Evolutionary conservation across 2,329 filamentous ascomycete genomes (phyloP), one percentile per base, ranked within the genome.

Genomic region (Xylaria hypoxylon): DNA sequence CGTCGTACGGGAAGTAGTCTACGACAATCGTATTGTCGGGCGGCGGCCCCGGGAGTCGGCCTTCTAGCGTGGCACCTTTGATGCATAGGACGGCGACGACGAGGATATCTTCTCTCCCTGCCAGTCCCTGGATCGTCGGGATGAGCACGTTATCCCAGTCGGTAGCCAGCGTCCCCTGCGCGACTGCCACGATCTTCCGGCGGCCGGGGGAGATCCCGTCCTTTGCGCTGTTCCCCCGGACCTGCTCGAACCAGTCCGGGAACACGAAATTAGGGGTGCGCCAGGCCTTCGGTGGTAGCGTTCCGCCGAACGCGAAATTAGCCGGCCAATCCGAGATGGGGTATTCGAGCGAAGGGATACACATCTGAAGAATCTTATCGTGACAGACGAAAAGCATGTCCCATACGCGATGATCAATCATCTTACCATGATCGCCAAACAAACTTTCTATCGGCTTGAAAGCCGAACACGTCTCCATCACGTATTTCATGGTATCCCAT

Each of bases 81-180:
- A 59, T 44, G 26, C 77, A 76, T 7, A 79, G 74, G 1, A 79
- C 76, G 3, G 75, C 79, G 19, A 81, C 70, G 6, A 81, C 72
- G 17, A 81, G 69, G 1, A 80, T 61, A 61, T 86, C 83, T 1
- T 79, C 72, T 1, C 80, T 74, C 44, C 76, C 72, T 5, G 78
- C 79, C 5, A 86, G 76, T 0, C 77, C 84, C 13, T 76, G 59
- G 19, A 86, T 74, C 0, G 83, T 79, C 0, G 85, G 84, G 3
- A 83, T 68, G 17, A 86, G 70, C 2, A 86, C 77, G 24, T 84
- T 76, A 2, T 72, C 68, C 61, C 80, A 80, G 22, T 82, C 73
- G 26, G 73, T 68, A 11, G 77, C 79, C 2, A 83, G 70, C 3
- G 84, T 86, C 5, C 84, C 84, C 68, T 86, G 84, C 0, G 80